phyloP scores from a whole-genome alignment of 176 grass and related monocot species.

The Bothriochloa decipiens region DNA sequence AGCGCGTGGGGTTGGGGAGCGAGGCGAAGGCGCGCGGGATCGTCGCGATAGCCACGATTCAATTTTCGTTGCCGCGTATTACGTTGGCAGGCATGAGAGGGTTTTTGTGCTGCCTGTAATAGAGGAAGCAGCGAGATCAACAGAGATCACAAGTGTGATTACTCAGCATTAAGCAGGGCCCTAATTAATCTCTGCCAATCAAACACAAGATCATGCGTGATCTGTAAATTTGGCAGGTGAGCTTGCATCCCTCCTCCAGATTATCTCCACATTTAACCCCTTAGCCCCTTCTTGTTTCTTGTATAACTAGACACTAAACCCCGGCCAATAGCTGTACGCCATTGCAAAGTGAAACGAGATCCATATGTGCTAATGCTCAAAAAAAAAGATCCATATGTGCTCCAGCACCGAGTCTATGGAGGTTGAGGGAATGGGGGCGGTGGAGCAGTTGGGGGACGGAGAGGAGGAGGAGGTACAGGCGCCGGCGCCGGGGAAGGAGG shows the following conservation, averaged over 20 bases:
- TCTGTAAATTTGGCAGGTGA: conserved; percentile 43
- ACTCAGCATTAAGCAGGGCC: too few species aligned
- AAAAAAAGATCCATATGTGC: background rate
- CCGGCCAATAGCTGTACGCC: background rate
- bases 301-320: conserved; percentile 38
- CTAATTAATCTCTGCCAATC: conserved; percentile 26
- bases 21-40: too few species aligned
- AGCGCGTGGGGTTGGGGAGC: too few species aligned
- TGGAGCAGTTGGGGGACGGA: background rate
- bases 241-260: conserved; percentile 10
- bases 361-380: too few species aligned
- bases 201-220: conserved; percentile 33
- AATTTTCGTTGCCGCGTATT: too few species aligned
- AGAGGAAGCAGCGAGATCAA: too few species aligned
- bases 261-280: conserved; percentile 33
- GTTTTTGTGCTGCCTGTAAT: too few species aligned
- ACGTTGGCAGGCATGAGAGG: too few species aligned
- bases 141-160: too few species aligned
- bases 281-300: background rate
- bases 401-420: conserved; percentile 40
- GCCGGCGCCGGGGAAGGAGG: background rate
- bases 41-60: too few species aligned
- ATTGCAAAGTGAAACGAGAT: background rate
- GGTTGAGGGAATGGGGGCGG: background rate
- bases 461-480: conserved; percentile 7